These are phyloP conservation scores for Boletus patriciae DNA, from an alignment of 768 basidiomycete genomes.

Conservation along the genomic window DNA sequence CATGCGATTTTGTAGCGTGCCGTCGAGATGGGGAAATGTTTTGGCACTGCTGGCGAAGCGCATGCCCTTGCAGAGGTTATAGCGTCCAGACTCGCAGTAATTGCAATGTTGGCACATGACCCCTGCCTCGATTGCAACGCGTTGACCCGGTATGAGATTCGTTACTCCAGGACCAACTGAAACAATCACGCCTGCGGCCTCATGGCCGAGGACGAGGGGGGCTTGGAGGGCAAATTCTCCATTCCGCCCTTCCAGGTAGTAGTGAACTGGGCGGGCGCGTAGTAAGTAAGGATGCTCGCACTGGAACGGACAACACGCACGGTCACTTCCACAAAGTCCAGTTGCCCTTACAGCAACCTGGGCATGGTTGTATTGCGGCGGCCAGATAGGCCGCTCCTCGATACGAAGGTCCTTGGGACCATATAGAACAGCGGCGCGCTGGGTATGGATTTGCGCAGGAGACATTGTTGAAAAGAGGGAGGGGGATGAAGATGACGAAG, in stretches of 20 bases:
- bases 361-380: slow-evolving; percentile 69
- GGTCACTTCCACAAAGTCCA: slow-evolving; percentile 87
- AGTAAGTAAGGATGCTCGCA: slow-evolving; percentile 1
- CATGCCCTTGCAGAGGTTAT: slow-evolving; percentile 91
- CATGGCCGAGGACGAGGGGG: slow-evolving; percentile 92
- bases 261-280: slow-evolving; percentile 63
- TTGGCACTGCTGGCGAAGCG: slow-evolving; percentile 89
- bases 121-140: slow-evolving; percentile 93
- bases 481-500: slow-evolving; percentile 25
- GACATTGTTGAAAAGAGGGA: slow-evolving; percentile 38
- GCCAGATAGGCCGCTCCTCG: slow-evolving; percentile 71
- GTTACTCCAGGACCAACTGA: slow-evolving; percentile 75
- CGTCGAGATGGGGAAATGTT: slow-evolving; percentile 90
- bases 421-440: slow-evolving; percentile 78
- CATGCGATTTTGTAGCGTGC: slow-evolving; percentile 84
- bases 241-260: slow-evolving; percentile 86
- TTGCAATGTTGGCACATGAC: slow-evolving; percentile 79
- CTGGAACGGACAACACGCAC: slow-evolving; percentile 41
- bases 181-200: slow-evolving; percentile 84
- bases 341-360: slow-evolving; percentile 81
- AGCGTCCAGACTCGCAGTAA: slow-evolving; percentile 72
- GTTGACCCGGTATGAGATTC: slow-evolving; percentile 69
- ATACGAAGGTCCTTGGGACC: slow-evolving; percentile 80
- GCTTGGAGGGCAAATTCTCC: slow-evolving; percentile 86
- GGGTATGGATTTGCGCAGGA: slow-evolving; percentile 50